Evolutionary conservation across 306 rosid species (phyloP).

Genomic region (Quercus gilva): DNA sequence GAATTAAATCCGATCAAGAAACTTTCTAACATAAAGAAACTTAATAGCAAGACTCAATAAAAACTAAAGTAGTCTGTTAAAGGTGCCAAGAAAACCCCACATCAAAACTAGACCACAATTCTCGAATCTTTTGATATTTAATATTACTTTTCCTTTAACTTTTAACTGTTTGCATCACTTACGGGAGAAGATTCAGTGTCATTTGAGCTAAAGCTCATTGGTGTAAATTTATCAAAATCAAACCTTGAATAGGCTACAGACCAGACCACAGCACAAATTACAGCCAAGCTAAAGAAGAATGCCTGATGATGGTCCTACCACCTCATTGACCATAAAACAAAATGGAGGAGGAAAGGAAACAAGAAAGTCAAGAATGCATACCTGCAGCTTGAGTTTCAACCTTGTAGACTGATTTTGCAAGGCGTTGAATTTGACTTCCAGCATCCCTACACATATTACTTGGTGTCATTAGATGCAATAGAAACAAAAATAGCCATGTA

Average conservation of each 20-base stretch:
- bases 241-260: background rate
- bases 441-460: constrained; percentile 46
- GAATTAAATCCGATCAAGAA: too few species aligned
- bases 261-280: background rate
- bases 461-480: constrained; percentile 11
- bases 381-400: constrained; percentile 76
- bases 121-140: too few species aligned
- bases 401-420: constrained; percentile 60
- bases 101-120: too few species aligned
- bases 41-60: too few species aligned
- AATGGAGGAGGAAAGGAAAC: background rate
- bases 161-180: too few species aligned
- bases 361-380: constrained; percentile 18
- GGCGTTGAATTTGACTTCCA: constrained; percentile 65
- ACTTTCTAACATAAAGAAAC: too few species aligned
- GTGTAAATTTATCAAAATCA: background rate
- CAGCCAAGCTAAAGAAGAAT: background rate
- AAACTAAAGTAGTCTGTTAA: too few species aligned
- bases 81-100: too few species aligned
- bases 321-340: background rate
- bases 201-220: background rate
- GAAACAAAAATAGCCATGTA: background rate
- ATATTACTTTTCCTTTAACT: too few species aligned
- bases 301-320: background rate
- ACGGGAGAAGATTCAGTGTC: too few species aligned